These are phyloP conservation scores for Naumovozyma castellii DNA, from an alignment of 805 yeast species.

Conservation along the genomic window DNA sequence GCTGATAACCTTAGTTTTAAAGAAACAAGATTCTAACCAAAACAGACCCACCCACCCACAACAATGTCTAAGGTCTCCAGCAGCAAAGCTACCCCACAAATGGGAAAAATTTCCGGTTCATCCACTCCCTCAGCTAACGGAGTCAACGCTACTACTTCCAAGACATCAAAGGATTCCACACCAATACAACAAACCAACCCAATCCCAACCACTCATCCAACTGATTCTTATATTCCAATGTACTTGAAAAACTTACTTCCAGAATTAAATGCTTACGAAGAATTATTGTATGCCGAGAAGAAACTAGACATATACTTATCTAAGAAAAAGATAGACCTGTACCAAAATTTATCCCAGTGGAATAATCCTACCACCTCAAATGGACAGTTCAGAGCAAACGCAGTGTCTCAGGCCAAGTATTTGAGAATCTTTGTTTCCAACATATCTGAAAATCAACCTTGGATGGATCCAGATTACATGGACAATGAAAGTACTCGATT, in stretches of 20 bases:
- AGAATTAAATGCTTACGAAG: slow-evolving; percentile 62
- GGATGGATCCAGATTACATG: slow-evolving; percentile 42
- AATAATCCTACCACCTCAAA: slow-evolving; percentile 26
- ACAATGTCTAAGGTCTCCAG: not conserved
- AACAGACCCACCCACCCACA: too few relatives aligned
- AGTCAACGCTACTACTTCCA: not conserved
- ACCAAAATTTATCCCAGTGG: slow-evolving; percentile 50
- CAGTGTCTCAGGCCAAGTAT: slow-evolving; percentile 38
- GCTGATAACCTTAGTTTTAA: too few relatives aligned
- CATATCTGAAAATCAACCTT: slow-evolving; percentile 76
- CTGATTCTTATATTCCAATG: slow-evolving; percentile 44
- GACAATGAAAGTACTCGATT: too few relatives aligned
- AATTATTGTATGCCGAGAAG: slow-evolving; percentile 71
- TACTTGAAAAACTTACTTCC: slow-evolving; percentile 43
- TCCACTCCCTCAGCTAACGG: not conserved
- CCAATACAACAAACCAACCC: slow-evolving; percentile 19
- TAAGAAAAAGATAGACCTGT: slow-evolving; percentile 76
- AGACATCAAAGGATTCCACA: not conserved
- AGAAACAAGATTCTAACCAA: too few relatives aligned
- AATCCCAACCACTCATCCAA: slow-evolving; percentile 34
- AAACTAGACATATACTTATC: slow-evolving; percentile 71
- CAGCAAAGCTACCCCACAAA: slow-evolving; percentile 1
- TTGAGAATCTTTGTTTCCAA: slow-evolving; percentile 77
- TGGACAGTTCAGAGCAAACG: not conserved
- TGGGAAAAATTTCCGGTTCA: not conserved